phyloP scores from a whole-genome alignment of 2,329 filamentous ascomycete species.

The Pseudocercospora pini-densiflorae region DNA sequence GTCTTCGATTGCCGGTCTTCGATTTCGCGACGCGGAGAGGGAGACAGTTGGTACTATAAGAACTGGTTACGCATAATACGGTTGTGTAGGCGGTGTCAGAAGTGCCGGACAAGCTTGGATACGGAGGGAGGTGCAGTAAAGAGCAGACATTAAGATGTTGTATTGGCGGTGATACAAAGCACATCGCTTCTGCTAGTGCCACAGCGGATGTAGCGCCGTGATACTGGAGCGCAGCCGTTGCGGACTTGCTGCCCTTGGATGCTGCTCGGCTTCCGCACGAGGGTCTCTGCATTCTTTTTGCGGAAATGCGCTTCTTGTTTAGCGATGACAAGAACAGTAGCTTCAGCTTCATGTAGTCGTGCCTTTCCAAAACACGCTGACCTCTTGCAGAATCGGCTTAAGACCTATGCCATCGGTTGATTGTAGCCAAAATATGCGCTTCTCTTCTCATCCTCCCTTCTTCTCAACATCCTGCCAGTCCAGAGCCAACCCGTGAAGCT shows the following conservation, averaged over 20 bases:
- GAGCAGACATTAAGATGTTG: not conserved
- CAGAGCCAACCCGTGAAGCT: constrained; percentile 16
- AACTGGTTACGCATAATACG: constrained; percentile 33
- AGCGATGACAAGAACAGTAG: not conserved
- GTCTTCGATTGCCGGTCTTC: constrained; percentile 28
- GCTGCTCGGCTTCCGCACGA: not conserved
- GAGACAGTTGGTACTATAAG: constrained; percentile 34
- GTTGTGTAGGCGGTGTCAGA: constrained; percentile 36
- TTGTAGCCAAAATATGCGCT: not conserved
- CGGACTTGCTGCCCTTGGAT: not conserved
- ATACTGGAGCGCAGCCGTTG: not conserved
- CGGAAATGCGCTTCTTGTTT: not conserved
- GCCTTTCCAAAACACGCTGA: not conserved
- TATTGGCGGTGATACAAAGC: not conserved
- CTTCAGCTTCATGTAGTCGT: not conserved
- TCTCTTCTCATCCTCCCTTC: not conserved
- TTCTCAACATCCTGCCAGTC: constrained; percentile 14
- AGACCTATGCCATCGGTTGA: not conserved
- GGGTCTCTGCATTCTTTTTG: not conserved
- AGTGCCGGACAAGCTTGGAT: constrained; percentile 28
- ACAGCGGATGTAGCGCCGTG: not conserved
- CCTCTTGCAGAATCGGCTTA: not conserved
- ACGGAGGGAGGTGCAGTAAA: not conserved
- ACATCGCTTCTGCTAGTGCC: not conserved
- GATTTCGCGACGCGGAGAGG: constrained; percentile 35